These are phyloP conservation scores for Eucalyptus coolabah DNA, from an alignment of 345 rosid species.

Conservation along the genomic window DNA sequence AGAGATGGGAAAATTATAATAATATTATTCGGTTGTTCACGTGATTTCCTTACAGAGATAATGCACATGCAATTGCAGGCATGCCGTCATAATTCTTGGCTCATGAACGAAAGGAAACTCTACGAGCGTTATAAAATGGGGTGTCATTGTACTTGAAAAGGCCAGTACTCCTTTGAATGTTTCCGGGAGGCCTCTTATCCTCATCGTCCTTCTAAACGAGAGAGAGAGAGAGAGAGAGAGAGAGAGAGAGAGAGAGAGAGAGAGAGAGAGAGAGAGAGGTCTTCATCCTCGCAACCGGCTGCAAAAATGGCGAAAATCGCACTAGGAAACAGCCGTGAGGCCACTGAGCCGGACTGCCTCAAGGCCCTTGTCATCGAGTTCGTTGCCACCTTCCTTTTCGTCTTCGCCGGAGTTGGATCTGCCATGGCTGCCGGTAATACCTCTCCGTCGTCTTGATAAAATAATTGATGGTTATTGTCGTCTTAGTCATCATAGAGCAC, in stretches of 20 bases:
- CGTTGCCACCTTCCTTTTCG: slow-evolving; percentile 76
- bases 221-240: neutral
- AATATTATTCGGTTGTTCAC: neutral
- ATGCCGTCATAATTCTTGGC: neutral
- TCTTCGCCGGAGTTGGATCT: slow-evolving; percentile 75
- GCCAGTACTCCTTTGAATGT: neutral
- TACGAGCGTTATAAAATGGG: neutral
- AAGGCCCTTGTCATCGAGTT: slow-evolving; percentile 77
- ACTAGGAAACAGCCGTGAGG: slow-evolving; percentile 46
- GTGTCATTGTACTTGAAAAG: neutral
- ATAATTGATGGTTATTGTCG: neutral
- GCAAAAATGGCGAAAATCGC: slow-evolving; percentile 54
- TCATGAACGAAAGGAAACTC: neutral
- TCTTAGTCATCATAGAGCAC: neutral
- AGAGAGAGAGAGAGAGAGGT: neutral
- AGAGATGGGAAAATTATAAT: neutral
- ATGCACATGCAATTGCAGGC: neutral
- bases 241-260: neutral
- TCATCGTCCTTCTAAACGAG: neutral
- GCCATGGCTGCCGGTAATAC: slow-evolving; percentile 63
- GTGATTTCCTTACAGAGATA: neutral
- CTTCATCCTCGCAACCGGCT: neutral
- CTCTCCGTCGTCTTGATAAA: neutral
- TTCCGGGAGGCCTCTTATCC: neutral
- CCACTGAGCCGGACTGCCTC: slow-evolving; percentile 53